Evolutionary conservation across 2,329 filamentous ascomycete species (phyloP).

Genomic region (Fusarium papillatum): DNA sequence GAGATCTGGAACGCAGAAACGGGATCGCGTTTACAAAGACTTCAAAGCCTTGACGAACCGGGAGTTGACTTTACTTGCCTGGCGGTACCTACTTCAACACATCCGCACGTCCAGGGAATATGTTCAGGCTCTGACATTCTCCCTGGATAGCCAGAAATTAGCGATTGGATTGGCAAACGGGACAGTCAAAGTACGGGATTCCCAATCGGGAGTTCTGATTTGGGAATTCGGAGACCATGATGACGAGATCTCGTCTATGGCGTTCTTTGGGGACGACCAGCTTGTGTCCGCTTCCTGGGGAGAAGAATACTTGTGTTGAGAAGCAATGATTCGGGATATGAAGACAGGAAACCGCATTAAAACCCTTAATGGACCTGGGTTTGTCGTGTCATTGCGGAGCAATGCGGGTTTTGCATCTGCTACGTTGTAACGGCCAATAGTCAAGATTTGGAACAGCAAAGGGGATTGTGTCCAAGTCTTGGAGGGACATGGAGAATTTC

Average conservation of each 20-base stretch:
- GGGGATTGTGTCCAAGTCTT: background rate
- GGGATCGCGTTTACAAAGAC: background rate
- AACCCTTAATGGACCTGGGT: too few relatives aligned
- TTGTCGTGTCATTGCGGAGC: background rate
- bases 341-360: background rate
- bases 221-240: background rate
- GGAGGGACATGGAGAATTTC: accelerated
- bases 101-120: background rate
- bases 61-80: background rate
- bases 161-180: background rate
- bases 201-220: background rate
- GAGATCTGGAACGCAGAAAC: background rate
- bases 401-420: background rate
- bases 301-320: too few relatives aligned
- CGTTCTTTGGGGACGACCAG: background rate
- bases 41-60: background rate
- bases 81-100: background rate
- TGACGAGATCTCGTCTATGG: accelerated
- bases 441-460: background rate
- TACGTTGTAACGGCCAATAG: background rate
- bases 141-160: background rate
- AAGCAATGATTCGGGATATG: background rate
- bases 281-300: background rate
- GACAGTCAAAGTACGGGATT: background rate
- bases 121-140: background rate